phyloP scores from a whole-genome alignment of 106 monocot species.

The Chionographis japonica region DNA sequence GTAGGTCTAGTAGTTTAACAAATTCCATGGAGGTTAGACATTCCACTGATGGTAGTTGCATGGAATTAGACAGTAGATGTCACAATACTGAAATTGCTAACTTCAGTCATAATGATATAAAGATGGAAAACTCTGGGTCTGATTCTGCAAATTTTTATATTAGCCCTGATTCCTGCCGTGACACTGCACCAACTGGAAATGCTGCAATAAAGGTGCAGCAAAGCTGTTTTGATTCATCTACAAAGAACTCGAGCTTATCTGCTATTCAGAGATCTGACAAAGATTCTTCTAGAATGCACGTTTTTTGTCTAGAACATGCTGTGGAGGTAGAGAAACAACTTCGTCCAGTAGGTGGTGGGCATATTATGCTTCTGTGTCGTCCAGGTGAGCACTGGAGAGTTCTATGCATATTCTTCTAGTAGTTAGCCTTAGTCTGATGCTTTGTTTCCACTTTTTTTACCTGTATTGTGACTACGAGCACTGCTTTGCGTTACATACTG shows the following conservation, averaged over 20 bases:
- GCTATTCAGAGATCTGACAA: constrained; percentile 40
- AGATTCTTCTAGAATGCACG: constrained; percentile 83
- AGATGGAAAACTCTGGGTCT: constrained; percentile 4
- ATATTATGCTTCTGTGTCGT: constrained; percentile 83
- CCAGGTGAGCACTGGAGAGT: constrained; percentile 54
- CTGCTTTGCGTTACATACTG: too few relatives aligned
- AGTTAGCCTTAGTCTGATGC: too few relatives aligned
- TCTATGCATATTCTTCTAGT: background rate
- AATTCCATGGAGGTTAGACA: constrained; percentile 1
- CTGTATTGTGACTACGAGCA: too few relatives aligned
- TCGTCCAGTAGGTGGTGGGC: constrained; percentile 53
- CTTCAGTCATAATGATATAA: background rate
- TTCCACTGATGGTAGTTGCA: background rate
- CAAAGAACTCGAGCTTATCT: constrained; percentile 17
- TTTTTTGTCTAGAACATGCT: constrained; percentile 97
- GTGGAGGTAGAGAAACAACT: constrained; percentile 71
- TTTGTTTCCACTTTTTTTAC: too few relatives aligned
- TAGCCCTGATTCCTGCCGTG: constrained; percentile 2
- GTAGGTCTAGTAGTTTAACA: constrained; percentile 6
- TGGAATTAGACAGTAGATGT: background rate
- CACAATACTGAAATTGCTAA: constrained; percentile 5
- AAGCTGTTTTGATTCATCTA: constrained; percentile 12
- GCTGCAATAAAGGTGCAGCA: background rate
- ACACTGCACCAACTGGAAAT: constrained; percentile 13
- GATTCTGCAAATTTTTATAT: background rate